Conservation (phyloP, 257 asterid genomes). For the Apocynum venetum region DNA sequence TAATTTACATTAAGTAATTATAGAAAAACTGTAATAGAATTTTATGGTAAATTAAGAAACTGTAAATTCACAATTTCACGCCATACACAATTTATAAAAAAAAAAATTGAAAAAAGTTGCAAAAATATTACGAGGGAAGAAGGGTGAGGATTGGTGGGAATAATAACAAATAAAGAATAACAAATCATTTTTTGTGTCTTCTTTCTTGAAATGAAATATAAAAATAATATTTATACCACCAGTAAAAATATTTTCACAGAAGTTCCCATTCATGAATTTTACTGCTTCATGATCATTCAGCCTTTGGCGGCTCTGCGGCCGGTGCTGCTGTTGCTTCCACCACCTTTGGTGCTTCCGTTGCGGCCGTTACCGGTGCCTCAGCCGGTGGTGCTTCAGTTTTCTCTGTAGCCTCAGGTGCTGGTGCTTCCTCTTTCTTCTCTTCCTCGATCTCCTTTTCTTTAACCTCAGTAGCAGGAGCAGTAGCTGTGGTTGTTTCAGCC, state of each 20-base stretch:
- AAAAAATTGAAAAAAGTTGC: neutral
- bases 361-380: slow-evolving; percentile 21
- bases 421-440: slow-evolving; percentile 29
- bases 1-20: too few species aligned
- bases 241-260: slow-evolving; percentile 15
- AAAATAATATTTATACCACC: neutral
- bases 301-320: slow-evolving; percentile 43
- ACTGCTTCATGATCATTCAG: slow-evolving; percentile 15
- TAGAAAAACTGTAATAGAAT: too few species aligned
- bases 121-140: slow-evolving; percentile 1
- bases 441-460: slow-evolving; percentile 54
- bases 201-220: slow-evolving; percentile 14
- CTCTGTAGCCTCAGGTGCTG: slow-evolving; percentile 12
- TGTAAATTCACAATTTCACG: slow-evolving; percentile 1
- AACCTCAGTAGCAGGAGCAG: slow-evolving; percentile 26
- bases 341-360: slow-evolving; percentile 26
- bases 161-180: slow-evolving; percentile 30
- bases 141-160: neutral
- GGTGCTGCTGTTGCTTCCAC: slow-evolving; percentile 31
- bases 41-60: neutral
- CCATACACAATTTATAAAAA: neutral
- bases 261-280: neutral
- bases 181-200: slow-evolving; percentile 17
- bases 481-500: slow-evolving; percentile 13
- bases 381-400: slow-evolving; percentile 12